Evolutionary conservation across 371 early-diverging fungal species (phyloP).

Genomic region (Umbelopsis sp.): DNA sequence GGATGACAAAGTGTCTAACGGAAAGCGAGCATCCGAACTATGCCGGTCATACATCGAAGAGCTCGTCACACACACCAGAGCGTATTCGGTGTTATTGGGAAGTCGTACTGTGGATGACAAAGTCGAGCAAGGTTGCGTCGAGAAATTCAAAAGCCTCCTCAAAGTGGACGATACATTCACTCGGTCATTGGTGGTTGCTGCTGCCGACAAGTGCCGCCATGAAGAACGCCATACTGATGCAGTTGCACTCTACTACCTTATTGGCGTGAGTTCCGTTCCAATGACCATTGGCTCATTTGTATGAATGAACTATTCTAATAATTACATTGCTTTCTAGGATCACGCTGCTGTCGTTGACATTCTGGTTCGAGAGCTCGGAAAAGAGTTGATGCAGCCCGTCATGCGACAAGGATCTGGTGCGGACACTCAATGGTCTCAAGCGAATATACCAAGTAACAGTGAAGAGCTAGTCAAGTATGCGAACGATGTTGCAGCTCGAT

Average conservation of each 20-base stretch:
- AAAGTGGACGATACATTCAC: constrained; percentile 7
- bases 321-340: background rate
- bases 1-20: background rate
- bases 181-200: background rate
- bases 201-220: constrained; percentile 3
- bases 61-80: constrained; percentile 7
- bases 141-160: background rate
- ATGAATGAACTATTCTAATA: background rate
- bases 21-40: constrained; percentile 2
- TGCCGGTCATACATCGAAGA: constrained; percentile 16
- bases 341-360: constrained; percentile 3
- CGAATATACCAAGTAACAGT: constrained; percentile 11
- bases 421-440: background rate
- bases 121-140: constrained; percentile 3
- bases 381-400: constrained; percentile 12
- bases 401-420: background rate
- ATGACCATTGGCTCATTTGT: background rate
- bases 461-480: constrained; percentile 16
- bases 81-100: constrained; percentile 1
- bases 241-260: constrained; percentile 1
- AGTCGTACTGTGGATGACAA: constrained; percentile 5
- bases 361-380: constrained; percentile 11
- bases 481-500: background rate
- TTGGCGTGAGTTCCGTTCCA: background rate
- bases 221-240: constrained; percentile 13